Evolutionary conservation across 495 filamentous ascomycete species (phyloP), one percentile per base, ranked within the genome.

Genomic region (Aspergillus homomorphus): DNA sequence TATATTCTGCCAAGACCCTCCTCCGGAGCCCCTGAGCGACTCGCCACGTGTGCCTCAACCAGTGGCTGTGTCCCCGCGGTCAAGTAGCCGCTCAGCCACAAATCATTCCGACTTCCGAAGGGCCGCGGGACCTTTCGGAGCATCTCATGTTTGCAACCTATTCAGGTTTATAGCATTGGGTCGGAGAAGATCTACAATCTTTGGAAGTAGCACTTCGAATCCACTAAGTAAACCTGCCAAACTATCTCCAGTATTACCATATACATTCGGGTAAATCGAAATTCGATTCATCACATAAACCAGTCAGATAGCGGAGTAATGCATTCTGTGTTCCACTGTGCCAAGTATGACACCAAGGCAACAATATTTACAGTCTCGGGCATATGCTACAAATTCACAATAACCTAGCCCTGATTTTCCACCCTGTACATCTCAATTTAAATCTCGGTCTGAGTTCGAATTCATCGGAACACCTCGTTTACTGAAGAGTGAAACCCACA

Each of bases 41-140:
- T 48, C 55, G 62, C 62, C 62, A 65, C 62, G 62, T 65, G 62
- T 61, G 59, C 18, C 50, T 59, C 45, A 12, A 26, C 51, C 24
- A 65, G 62, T 65, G 62, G 62, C 62, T 61, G 62, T 61, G 58
- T 48, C 49, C 28, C 23, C 46, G 51, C 49, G 45, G 43, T 24
- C 6, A 55, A 43, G 16, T 16, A 2, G 23, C 30, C 55, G 22
- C 46, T 48, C 28, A 51, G 52, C 57, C 50, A 59, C 50, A 23
- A 5, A 28, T 46, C 24, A n/a, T 19, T 33, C 14, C 10, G 22
- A 9, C 6, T 3, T 4, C 24, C 18, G 46, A 21, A 4, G 21
- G 12, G 21, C 18, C 3, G 3, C 21, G 20, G 8, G 20, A 23
- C 20, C 56, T 16, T 45, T 46, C 38, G 22, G 16, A 26, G 46